A percentile compares a stretch with the other conserved stretches of the same genome.
Conservation (phyloP, 2,329 filamentous ascomycete species). For the Alternaria hordeiaustralica region DNA sequence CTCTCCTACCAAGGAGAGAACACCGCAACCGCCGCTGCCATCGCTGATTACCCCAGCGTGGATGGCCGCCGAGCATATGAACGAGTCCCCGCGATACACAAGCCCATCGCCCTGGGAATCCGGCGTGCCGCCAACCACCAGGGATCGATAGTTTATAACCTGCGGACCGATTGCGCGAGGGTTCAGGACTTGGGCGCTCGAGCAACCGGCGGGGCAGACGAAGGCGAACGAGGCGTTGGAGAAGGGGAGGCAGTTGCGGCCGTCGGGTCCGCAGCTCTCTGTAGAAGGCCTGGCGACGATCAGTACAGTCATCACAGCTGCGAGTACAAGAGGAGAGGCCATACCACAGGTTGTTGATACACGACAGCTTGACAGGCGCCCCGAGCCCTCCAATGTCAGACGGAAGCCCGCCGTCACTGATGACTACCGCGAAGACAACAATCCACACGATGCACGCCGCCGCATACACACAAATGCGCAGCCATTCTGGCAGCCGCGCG, state of each 20-base stretch:
- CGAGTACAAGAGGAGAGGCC: not conserved
- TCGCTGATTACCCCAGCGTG: constrained; percentile 43
- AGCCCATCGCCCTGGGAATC: constrained; percentile 7
- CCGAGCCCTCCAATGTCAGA: constrained; percentile 72
- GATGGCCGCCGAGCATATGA: constrained; percentile 47
- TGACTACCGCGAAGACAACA: constrained; percentile 70
- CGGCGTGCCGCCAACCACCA: constrained; percentile 70
- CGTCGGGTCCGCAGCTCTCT: constrained; percentile 59
- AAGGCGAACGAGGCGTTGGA: constrained; percentile 60
- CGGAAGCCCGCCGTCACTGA: constrained; percentile 64
- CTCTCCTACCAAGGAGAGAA: constrained; percentile 36
- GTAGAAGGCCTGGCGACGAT: constrained; percentile 29
- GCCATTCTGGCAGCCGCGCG: constrained; percentile 62
- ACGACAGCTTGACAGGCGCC: constrained; percentile 69
- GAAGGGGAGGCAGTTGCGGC: constrained; percentile 63
- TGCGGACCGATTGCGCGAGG: constrained; percentile 62
- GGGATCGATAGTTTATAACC: constrained; percentile 66
- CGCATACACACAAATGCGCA: constrained; percentile 63
- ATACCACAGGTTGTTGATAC: constrained; percentile 72
- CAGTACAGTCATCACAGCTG: not conserved
- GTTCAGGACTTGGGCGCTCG: constrained; percentile 54
- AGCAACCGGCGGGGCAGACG: constrained; percentile 63
- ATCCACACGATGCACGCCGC: constrained; percentile 70
- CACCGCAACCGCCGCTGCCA: constrained; percentile 42
- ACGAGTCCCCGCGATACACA: constrained; percentile 47